phyloP scores from a whole-genome alignment of 805 yeast species.

The Teunomyces aglyptinius region DNA sequence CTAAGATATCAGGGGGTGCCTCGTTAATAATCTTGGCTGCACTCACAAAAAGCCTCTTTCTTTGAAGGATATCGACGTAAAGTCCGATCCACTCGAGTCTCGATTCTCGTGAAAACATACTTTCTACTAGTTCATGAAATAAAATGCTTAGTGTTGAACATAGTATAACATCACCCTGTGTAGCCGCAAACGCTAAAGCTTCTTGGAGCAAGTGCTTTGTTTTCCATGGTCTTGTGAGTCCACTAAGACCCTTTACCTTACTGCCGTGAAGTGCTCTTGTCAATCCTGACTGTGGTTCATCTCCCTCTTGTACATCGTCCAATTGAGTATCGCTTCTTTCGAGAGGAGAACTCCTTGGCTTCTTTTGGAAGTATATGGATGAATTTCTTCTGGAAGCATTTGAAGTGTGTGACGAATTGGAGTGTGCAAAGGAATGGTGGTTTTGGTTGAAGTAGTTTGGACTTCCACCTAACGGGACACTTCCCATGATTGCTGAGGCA shows the following conservation, averaged over 20 bases:
- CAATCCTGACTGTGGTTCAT: slow-evolving; percentile 19
- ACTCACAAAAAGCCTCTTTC: slow-evolving; percentile 51
- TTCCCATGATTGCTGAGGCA: background rate
- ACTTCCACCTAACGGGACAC: slow-evolving; percentile 4
- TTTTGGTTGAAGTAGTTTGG: slow-evolving; percentile 8
- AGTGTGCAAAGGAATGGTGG: slow-evolving; percentile 1
- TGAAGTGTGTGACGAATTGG: slow-evolving; percentile 7
- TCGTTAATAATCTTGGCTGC: slow-evolving; percentile 55
- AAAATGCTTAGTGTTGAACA: slow-evolving; percentile 56
- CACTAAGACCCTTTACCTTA: slow-evolving; percentile 6
- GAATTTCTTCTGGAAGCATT: slow-evolving; percentile 20
- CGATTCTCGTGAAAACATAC: slow-evolving; percentile 20
- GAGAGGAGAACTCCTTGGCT: slow-evolving; percentile 5
- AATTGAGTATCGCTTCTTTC: slow-evolving; percentile 1
- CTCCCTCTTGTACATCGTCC: slow-evolving; percentile 11
- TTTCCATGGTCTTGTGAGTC: slow-evolving; percentile 51
- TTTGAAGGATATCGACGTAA: slow-evolving; percentile 54
- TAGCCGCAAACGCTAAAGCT: slow-evolving; percentile 52
- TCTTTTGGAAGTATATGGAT: slow-evolving; percentile 7
- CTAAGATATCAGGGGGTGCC: slow-evolving; percentile 30
- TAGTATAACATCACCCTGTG: slow-evolving; percentile 64
- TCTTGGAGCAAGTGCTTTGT: slow-evolving; percentile 48
- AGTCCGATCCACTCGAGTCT: slow-evolving; percentile 55
- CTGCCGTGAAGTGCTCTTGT: slow-evolving; percentile 22
- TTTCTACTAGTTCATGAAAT: slow-evolving; percentile 30